These are phyloP conservation scores for Myriosclerotinia curreyana DNA, from an alignment of 2,329 filamentous ascomycete species.

Conservation along the genomic window DNA sequence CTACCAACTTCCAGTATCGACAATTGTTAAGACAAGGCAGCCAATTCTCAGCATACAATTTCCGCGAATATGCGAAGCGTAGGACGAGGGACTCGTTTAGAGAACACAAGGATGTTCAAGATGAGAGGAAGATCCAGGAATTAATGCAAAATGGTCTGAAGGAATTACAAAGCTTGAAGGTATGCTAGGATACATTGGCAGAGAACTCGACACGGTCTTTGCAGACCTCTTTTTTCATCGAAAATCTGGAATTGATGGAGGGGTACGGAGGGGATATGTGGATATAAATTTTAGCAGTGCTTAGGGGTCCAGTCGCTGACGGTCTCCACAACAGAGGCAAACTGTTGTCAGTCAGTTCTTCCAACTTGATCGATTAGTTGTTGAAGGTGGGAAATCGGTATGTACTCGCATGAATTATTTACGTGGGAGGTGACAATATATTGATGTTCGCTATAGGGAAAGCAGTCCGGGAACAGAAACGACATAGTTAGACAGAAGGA, in stretches of 20 bases:
- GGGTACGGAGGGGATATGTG: background rate
- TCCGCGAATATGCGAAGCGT: conserved; percentile 91
- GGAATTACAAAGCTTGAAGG: conserved; percentile 88
- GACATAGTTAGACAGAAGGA: conserved; percentile 75
- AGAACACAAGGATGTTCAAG: conserved; percentile 70
- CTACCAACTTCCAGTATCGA: conserved; percentile 66
- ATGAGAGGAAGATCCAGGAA: conserved; percentile 77
- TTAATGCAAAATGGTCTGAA: conserved; percentile 83
- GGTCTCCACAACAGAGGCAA: conserved; percentile 67
- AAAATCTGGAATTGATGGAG: background rate
- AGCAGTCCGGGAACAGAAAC: conserved; percentile 64
- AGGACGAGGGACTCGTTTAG: conserved; percentile 88
- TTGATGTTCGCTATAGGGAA: conserved; percentile 51
- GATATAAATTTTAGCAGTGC: conserved; percentile 1
- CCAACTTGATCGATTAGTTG: conserved; percentile 84
- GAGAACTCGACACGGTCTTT: background rate
- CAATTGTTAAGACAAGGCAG: conserved; percentile 81
- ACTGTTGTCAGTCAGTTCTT: conserved; percentile 93
- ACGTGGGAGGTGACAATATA: background rate
- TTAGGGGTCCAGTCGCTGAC: conserved; percentile 24
- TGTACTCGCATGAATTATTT: conserved; percentile 33
- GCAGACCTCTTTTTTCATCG: background rate
- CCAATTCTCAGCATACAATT: conserved; percentile 94
- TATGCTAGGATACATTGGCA: conserved; percentile 44
- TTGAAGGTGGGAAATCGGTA: conserved; percentile 82